phyloP scores from a whole-genome alignment of 129 eudicot genomes.

The Gnaphalium uliginosum region DNA sequence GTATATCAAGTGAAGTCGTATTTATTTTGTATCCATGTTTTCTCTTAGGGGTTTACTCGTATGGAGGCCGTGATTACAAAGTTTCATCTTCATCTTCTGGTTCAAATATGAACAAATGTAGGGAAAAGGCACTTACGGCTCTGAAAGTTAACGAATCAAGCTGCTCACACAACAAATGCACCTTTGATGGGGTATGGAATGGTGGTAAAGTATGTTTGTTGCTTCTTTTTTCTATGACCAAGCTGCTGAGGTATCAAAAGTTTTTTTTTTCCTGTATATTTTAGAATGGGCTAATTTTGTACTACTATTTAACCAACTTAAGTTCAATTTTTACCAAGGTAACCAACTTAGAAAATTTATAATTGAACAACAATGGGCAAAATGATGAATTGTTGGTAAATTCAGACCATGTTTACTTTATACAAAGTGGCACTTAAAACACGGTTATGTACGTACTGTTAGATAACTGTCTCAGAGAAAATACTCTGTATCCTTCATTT shows the following conservation, averaged over 20 bases:
- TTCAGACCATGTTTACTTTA: no score
- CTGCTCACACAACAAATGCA: conserved; percentile 93
- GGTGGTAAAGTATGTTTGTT: conserved; percentile 90
- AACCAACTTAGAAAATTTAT: no score
- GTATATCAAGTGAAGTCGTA: not conserved
- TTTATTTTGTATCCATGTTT: not conserved
- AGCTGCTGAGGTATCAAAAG: conserved; percentile 79
- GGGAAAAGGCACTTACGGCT: conserved; percentile 60
- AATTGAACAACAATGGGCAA: no score
- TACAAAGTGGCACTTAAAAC: no score
- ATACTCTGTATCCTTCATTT: no score
- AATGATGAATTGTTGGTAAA: no score
- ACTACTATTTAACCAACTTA: no score
- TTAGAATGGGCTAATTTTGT: no score
- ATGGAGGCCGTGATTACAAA: conserved; percentile 52
- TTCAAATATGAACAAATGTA: conserved; percentile 59
- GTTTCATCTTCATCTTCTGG: conserved; percentile 72
- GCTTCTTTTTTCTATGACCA: conserved; percentile 95
- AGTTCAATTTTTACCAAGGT: no score
- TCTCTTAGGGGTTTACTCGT: conserved; percentile 58
- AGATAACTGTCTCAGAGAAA: no score
- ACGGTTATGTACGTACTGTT: no score
- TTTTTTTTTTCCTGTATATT: no score
- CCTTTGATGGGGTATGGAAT: conserved; percentile 95
- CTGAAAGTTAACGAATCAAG: conserved; percentile 73